phyloP scores from a whole-genome alignment of 2,329 filamentous ascomycete species.

The Paecilomyces sp. region DNA sequence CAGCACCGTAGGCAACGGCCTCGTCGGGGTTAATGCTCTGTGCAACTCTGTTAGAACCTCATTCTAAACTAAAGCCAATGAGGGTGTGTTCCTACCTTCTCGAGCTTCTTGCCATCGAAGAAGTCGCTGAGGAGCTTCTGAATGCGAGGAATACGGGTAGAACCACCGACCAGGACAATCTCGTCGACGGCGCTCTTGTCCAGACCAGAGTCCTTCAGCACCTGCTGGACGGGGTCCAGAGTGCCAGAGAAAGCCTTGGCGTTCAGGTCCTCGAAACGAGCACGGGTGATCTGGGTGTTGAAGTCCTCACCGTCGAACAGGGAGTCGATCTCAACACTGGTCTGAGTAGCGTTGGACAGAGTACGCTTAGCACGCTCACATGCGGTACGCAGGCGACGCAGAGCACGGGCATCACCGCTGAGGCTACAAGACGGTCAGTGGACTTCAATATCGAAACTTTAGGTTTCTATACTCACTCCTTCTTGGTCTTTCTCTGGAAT shows the following conservation, averaged over 20 bases:
- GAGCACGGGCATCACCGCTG: slow-evolving; percentile 71
- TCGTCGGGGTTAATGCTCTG: slow-evolving; percentile 97
- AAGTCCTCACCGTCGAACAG: slow-evolving; percentile 98
- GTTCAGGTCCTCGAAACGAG: slow-evolving; percentile 98
- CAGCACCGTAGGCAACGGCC: slow-evolving; percentile 97
- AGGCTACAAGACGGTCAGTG: too few species aligned
- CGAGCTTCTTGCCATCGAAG: slow-evolving; percentile 99
- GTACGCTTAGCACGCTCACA: slow-evolving; percentile 99
- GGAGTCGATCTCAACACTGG: slow-evolving; percentile 97
- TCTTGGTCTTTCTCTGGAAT: slow-evolving; percentile 74
- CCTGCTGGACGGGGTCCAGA: slow-evolving; percentile 90
- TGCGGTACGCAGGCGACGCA: slow-evolving; percentile 91
- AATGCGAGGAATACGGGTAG: slow-evolving; percentile 96
- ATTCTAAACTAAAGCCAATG: not conserved
- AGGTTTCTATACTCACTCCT: slow-evolving; percentile 29
- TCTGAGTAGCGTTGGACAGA: slow-evolving; percentile 93
- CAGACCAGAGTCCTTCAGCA: slow-evolving; percentile 83
- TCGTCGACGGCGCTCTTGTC: slow-evolving; percentile 93
- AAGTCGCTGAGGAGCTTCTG: slow-evolving; percentile 99
- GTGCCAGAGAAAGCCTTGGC: slow-evolving; percentile 91
- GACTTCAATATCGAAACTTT: too few species aligned
- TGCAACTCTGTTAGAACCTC: slow-evolving; percentile 5
- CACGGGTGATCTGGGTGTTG: slow-evolving; percentile 94
- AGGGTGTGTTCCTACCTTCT: slow-evolving; percentile 57
- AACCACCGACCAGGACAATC: slow-evolving; percentile 98